Percentiles rank a stretch among this genome's conserved stretches.
These are phyloP conservation scores for Candida golubevii DNA, from an alignment of 805 yeast species.

Conservation along the genomic window DNA sequence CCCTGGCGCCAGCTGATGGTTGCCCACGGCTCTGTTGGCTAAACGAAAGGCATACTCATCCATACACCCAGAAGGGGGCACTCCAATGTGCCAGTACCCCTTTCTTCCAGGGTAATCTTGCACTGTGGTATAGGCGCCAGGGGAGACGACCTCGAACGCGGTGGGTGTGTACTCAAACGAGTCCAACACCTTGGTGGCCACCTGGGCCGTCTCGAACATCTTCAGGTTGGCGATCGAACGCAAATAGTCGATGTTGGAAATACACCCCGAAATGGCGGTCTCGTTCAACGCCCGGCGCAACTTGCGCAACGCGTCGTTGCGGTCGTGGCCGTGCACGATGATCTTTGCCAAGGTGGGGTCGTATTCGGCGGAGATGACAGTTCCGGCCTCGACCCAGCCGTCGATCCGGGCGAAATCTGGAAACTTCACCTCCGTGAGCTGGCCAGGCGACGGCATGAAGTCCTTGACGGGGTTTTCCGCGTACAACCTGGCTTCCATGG, in stretches of 20 bases:
- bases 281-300: conserved; percentile 78
- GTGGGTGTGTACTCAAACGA: conserved; percentile 71
- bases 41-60: conserved; percentile 85
- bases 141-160: conserved; percentile 79
- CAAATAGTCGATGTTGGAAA: conserved; percentile 86
- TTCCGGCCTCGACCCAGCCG: conserved; percentile 90
- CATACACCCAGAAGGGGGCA: conserved; percentile 99
- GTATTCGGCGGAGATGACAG: conserved; percentile 84
- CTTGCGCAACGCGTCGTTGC: conserved; percentile 77
- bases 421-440: conserved; percentile 75
- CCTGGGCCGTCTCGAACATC: conserved; percentile 79
- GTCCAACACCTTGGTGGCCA: conserved; percentile 86
- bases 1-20: conserved; percentile 77
- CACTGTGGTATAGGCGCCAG: conserved; percentile 94
- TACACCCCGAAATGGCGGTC: conserved; percentile 83
- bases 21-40: conserved; percentile 90
- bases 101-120: conserved; percentile 94
- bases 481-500: conserved; percentile 94
- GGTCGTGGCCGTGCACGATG: conserved; percentile 87
- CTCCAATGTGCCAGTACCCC: conserved; percentile 88
- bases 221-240: conserved; percentile 77
- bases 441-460: conserved; percentile 96
- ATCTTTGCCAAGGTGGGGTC: conserved; percentile 96
- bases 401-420: conserved; percentile 93
- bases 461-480: conserved; percentile 97